Evolutionary conservation across 1,139 yeast species (phyloP).

Genomic region (Yamadazyma taylorii): DNA sequence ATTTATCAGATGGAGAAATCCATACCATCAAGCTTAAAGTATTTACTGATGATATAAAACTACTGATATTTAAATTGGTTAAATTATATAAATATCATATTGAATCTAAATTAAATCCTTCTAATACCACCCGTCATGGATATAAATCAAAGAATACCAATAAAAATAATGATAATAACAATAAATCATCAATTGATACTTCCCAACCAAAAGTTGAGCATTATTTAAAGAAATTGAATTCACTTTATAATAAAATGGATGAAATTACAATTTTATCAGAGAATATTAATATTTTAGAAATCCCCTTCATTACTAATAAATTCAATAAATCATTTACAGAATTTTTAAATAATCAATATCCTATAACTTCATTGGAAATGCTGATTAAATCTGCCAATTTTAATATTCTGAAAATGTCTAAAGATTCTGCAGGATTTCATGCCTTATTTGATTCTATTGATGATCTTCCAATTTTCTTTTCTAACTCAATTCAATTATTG

Average conservation of each 20-base stretch:
- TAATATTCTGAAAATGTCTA: slow-evolving; percentile 31
- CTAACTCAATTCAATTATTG: slow-evolving; percentile 45
- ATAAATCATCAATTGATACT: slow-evolving; percentile 6
- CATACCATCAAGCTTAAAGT: slow-evolving; percentile 22
- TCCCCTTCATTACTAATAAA: slow-evolving; percentile 37
- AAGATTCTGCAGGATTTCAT: slow-evolving; percentile 59
- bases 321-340: slow-evolving; percentile 27
- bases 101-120: slow-evolving; percentile 4
- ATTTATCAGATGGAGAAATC: slow-evolving; percentile 21
- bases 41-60: slow-evolving; percentile 27
- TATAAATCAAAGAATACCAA: slow-evolving; percentile 1
- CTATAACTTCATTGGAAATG: slow-evolving; percentile 29
- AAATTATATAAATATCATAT: slow-evolving; percentile 16
- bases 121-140: slow-evolving; percentile 1
- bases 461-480: slow-evolving; percentile 56
- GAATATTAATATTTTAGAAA: slow-evolving; percentile 28
- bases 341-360: slow-evolving; percentile 25
- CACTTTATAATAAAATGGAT: slow-evolving; percentile 13
- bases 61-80: slow-evolving; percentile 27
- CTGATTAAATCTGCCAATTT: slow-evolving; percentile 32
- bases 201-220: slow-evolving; percentile 8
- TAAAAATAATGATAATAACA: no score
- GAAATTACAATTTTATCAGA: slow-evolving; percentile 32
- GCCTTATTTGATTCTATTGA: slow-evolving; percentile 45
- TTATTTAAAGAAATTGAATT: slow-evolving; percentile 1